phyloP scores from a whole-genome alignment of 1,284 basidiomycete species.

The Fistulina hepatica region DNA sequence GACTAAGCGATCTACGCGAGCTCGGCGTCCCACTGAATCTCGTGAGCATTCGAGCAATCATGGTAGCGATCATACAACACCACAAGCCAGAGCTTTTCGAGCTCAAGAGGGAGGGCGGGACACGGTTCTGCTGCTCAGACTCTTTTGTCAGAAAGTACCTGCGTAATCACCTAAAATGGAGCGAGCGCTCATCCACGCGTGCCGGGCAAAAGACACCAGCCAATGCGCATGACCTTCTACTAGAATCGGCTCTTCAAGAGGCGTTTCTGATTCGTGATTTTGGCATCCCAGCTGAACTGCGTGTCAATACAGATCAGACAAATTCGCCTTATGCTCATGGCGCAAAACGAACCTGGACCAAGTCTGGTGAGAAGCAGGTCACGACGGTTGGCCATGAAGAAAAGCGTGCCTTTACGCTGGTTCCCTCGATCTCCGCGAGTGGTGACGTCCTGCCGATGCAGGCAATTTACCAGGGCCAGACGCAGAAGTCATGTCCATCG shows the following conservation, averaged over 20 bases:
- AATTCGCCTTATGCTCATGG: constrained; percentile 18
- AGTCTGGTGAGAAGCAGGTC: constrained; percentile 21
- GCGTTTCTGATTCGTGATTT: constrained; percentile 15
- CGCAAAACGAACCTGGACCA: constrained; percentile 16
- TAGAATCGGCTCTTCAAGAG: constrained; percentile 14
- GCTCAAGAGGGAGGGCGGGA: constrained; percentile 15
- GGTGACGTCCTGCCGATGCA: constrained; percentile 24
- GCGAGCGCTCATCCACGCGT: constrained; percentile 16
- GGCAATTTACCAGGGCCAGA: constrained; percentile 17
- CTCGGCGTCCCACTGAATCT: constrained; percentile 14
- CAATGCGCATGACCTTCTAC: constrained; percentile 13
- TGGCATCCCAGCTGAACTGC: constrained; percentile 14
- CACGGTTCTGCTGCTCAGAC: constrained; percentile 20
- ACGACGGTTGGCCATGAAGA: constrained; percentile 21
- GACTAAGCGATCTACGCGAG: constrained; percentile 13
- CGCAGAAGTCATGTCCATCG: constrained; percentile 11
- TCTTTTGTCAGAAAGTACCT: constrained; percentile 19
- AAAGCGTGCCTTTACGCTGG: constrained; percentile 25
- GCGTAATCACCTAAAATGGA: constrained; percentile 16
- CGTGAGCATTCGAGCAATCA: constrained; percentile 18
- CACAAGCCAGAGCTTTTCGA: constrained; percentile 15
- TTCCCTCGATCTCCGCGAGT: constrained; percentile 19
- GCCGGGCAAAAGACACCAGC: constrained; percentile 20
- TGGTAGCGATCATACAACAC: constrained; percentile 17
- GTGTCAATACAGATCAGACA: constrained; percentile 25